Base-by-base conservation (phyloP, 495 filamentous ascomycete species). In the Neurospora sp. region DNA sequence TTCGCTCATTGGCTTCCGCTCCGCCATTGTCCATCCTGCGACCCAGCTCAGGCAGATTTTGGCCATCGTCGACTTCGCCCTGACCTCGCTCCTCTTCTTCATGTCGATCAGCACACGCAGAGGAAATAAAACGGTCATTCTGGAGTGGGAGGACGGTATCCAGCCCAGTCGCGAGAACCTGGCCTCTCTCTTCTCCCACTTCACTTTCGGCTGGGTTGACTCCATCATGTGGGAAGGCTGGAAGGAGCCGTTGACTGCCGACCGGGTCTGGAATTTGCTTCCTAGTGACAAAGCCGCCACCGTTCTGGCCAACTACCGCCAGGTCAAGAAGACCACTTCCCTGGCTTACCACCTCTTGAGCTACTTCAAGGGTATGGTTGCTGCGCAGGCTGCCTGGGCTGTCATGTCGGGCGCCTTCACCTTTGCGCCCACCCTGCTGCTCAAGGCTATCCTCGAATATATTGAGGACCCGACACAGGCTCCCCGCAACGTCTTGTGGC, bases 161-260 rank as follows among this genome's bases (percentile, higher is more conserved):
- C 89, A 96, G 78, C 96, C 96, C 6, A 92, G 93, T 14, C 86
- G 85, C 59, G 93, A 99, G 79, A 92, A 93, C 40, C 83, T 92
- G 45, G 96, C 96, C 6, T 97, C 93, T 75, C 82, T 98, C 18
- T 87, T 98, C 73, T 97, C 95, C 1, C 84, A 97, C 39, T 90
- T 90, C 27, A 97, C 93, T 14, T 99, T 97, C 78, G 81, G 87
- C 12, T 99, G 96, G 96, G 87, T 98, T 40, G 94, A 98, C 81
- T 80, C 91, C 1, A 90, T 99, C 72, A 89, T 99, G 68, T 91
- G 90, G 88, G 89, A 93, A 75, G 96, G 96, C n/a, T 99, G 93
- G 82, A 90, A 87, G 76, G 92, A 96, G 77, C 89, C 94, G 0
- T 85, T 96, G 42, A 93, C 93, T 75, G 85, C 98, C 27, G 79